Evolutionary conservation across 805 yeast species (phyloP).

Genomic region (Ascoidea asiatica): DNA sequence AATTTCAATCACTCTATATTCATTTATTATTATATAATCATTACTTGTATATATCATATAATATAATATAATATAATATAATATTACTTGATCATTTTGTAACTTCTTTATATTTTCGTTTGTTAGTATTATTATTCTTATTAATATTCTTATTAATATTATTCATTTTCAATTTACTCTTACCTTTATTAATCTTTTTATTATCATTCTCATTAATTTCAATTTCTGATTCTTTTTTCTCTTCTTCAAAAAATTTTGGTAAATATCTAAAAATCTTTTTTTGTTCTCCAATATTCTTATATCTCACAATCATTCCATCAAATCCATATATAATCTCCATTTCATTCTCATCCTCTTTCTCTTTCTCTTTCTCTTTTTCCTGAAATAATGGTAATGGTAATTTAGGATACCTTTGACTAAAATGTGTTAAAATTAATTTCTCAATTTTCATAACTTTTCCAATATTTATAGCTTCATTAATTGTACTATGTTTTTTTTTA

Average conservation of each 20-base stretch:
- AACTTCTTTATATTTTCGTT: not conserved
- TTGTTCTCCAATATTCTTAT: conserved; percentile 25
- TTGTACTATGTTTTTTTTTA: conserved; percentile 75
- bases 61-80: too few species aligned
- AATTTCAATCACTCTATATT: too few species aligned
- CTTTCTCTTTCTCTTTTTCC: conserved; percentile 19
- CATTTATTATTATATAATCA: too few species aligned
- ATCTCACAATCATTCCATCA: conserved; percentile 47
- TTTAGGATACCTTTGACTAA: conserved; percentile 77
- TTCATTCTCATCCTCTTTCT: conserved; percentile 15
- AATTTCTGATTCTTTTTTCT: not conserved
- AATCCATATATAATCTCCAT: conserved; percentile 38
- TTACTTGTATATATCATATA: too few species aligned
- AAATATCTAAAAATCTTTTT: not conserved
- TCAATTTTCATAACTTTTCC: conserved; percentile 60
- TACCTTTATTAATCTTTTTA: too few species aligned
- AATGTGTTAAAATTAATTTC: conserved; percentile 73
- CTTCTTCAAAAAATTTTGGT: not conserved
- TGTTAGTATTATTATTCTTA: not conserved
- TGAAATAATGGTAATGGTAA: conserved; percentile 22
- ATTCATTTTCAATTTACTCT: too few species aligned
- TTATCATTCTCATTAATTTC: too few species aligned
- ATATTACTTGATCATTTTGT: too few species aligned
- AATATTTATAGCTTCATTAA: conserved; percentile 70
- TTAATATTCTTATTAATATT: too few species aligned